Base-by-base conservation (phyloP, 2,329 filamentous ascomycete species). In the Tolypocladium album region DNA sequence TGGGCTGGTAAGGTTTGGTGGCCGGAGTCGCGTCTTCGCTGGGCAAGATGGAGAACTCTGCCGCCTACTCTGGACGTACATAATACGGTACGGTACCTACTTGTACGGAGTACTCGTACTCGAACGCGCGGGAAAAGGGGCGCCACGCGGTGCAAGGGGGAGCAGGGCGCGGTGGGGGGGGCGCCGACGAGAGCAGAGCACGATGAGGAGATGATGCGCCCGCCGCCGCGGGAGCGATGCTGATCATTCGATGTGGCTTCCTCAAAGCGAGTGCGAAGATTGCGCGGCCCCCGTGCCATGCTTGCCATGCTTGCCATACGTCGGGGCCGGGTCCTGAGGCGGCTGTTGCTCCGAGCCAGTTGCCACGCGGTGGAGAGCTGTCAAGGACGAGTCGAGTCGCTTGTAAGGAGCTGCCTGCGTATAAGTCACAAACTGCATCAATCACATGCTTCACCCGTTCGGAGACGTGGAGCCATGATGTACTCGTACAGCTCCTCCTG, bases 221-320 rank as follows among this genome's bases (percentile, higher is more conserved):
- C 22, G 47, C 20, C 27, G n/a, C 52, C 34, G 58, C 58, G 53
- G 58, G 58, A 59, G 42, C 31, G 42, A 56, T 43, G 58, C 42
- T 56, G 53, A 59, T 59, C 52, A 40, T 56, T 47, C 58, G 58
- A 59, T 58, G 43, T 24, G 43, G 20, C 40, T 36, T 31, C 27
- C 7, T 6, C 9, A n/a, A 47, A 31, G 17, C 43, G 47, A 52
- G 47, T 11, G 31, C 50, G 50, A 53, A 3, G 27, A 31, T 31
- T 31, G 27, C 27, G 3, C 27, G 3, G 27, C 27, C 27, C 27
- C 27, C 27, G 27, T 31, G 27, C 27, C 27, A 31, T 31, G 27
- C 27, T 31, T 31, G 27, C 27, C 27, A 31, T 31, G 27, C 27
- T 5, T 5, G 27, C 27, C 27, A 5, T 31, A 5, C n/a, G 27